phyloP scores from a whole-genome alignment of 176 grass and related monocot genomes.

The Luzula sylvatica region DNA sequence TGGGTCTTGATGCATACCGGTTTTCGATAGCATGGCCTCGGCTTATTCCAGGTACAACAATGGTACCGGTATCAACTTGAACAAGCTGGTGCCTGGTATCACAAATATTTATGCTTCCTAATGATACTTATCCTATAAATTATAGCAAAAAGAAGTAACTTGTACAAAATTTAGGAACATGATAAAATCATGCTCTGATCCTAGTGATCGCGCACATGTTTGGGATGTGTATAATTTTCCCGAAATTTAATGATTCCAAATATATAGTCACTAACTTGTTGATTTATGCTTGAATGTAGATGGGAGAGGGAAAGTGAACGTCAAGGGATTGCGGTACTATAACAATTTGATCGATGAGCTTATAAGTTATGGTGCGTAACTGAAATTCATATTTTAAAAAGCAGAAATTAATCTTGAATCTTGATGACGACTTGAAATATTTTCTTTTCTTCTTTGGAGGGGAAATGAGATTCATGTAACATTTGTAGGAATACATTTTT shows the following conservation, averaged over 20 bases:
- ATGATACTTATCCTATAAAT: neutral
- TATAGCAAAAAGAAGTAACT: too few species aligned
- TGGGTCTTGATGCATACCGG: conserved; percentile 62
- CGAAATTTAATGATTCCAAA: too few species aligned
- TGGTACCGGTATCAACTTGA: neutral
- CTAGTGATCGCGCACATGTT: too few species aligned
- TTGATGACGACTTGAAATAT: neutral
- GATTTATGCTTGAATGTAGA: conserved; percentile 20
- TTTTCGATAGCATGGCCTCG: conserved; percentile 95
- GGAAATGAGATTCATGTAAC: neutral
- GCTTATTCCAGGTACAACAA: conserved; percentile 47
- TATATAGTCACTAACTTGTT: neutral
- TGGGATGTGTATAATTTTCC: too few species aligned
- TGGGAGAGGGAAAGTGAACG: conserved; percentile 62
- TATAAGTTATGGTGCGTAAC: conserved; percentile 31
- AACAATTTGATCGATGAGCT: conserved; percentile 74
- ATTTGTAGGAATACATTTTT: neutral
- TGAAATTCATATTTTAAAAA: neutral
- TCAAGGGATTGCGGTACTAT: conserved; percentile 60
- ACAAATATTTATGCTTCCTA: neutral
- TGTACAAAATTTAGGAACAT: too few species aligned
- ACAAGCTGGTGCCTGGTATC: neutral
- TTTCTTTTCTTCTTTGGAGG: neutral
- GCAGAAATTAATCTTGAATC: neutral
- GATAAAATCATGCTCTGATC: too few species aligned